phyloP scores from a whole-genome alignment of 169 alveolate genomes.

The Perkinsus chesapeaki region DNA sequence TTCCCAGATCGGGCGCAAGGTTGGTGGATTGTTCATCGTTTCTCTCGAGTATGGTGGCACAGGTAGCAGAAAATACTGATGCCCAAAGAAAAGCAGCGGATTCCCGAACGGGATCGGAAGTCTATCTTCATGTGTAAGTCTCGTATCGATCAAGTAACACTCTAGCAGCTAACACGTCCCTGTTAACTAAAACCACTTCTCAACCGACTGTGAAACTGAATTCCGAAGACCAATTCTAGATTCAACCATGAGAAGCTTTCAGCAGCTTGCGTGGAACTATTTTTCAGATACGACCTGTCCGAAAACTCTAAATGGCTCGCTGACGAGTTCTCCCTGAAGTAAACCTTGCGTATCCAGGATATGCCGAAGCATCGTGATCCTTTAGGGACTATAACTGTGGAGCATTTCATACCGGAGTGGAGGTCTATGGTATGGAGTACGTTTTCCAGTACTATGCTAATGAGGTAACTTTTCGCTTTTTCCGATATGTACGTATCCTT shows the following conservation, averaged over 20 bases:
- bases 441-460: not conserved
- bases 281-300: not conserved
- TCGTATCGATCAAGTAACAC: not conserved
- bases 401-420: conserved; percentile 37
- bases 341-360: not conserved
- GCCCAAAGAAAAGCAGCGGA: too few relatives aligned
- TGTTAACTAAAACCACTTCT: too few relatives aligned
- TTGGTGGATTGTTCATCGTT: too few relatives aligned
- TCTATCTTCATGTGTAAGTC: not conserved
- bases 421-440: conserved; percentile 32
- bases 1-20: not conserved
- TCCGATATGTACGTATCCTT: too few relatives aligned
- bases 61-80: too few relatives aligned
- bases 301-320: not conserved
- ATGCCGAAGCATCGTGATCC: not conserved
- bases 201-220: too few relatives aligned
- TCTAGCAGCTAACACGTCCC: too few relatives aligned
- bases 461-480: too few relatives aligned
- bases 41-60: too few relatives aligned
- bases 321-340: not conserved
- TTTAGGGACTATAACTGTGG: conserved; percentile 26
- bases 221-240: too few relatives aligned
- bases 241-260: too few relatives aligned
- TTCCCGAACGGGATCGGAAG: not conserved
- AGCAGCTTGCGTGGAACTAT: not conserved